A percentile compares a stretch with the other conserved stretches of the same genome.
Evolutionary conservation across 257 asterid species (phyloP).

Genomic region (Henckelia pumila): DNA sequence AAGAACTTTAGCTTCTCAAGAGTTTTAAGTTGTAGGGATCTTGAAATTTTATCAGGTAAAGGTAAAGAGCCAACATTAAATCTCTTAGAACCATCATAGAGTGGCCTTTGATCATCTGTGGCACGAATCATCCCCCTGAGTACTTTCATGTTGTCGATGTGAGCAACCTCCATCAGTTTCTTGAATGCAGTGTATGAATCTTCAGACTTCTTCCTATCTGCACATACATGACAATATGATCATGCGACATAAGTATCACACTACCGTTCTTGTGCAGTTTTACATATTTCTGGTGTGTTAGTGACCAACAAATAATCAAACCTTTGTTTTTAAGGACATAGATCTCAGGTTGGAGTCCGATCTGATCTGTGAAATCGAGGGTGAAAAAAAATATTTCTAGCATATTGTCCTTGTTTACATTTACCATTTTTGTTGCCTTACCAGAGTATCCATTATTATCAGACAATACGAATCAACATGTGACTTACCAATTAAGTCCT

Average conservation of each 20-base stretch:
- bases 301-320: neutral
- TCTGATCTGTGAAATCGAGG: neutral
- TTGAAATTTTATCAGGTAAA: neutral
- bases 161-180: conserved; percentile 39
- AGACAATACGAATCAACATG: neutral
- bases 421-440: neutral
- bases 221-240: neutral
- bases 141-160: conserved; percentile 55
- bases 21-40: neutral
- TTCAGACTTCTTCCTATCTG: conserved; percentile 35
- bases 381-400: neutral
- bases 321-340: neutral
- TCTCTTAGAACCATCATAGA: conserved; percentile 39
- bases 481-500: conserved; percentile 39
- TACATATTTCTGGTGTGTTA: neutral
- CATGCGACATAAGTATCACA: neutral
- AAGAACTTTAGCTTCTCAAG: neutral
- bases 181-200: conserved; percentile 38
- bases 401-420: neutral
- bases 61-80: conserved; percentile 27
- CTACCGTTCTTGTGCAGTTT: neutral
- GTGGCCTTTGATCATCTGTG: conserved; percentile 44
- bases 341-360: neutral
- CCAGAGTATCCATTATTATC: neutral
- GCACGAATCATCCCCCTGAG: conserved; percentile 38